Conservation (phyloP, 495 filamentous ascomycete species). For the Eremomyces bilateralis region DNA sequence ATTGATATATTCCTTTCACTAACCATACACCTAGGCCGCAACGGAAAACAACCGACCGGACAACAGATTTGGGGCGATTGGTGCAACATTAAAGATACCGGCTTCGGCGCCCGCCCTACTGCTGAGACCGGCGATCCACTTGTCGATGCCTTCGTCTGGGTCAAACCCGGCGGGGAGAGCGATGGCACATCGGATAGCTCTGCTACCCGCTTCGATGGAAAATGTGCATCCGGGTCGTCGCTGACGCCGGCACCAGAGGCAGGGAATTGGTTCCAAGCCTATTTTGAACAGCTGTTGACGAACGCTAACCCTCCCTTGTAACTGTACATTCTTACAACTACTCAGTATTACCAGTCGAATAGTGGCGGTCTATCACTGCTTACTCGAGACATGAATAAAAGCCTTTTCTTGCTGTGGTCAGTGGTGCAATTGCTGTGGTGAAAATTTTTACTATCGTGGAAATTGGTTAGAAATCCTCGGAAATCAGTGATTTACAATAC, state of each 20-base stretch:
- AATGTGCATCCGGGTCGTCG: conserved; percentile 41
- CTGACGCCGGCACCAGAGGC: conserved; percentile 55
- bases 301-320: conserved; percentile 38
- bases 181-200: conserved; percentile 48
- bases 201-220: conserved; percentile 45
- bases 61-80: conserved; percentile 59
- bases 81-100: conserved; percentile 61
- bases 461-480: no score
- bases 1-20: no score
- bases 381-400: no score
- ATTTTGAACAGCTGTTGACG: conserved; percentile 46
- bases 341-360: neutral
- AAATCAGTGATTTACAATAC: no score
- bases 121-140: conserved; percentile 36
- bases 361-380: no score
- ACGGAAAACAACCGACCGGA: conserved; percentile 39
- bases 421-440: no score
- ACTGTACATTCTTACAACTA: conserved; percentile 1
- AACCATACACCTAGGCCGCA: no score
- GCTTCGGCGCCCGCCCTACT: conserved; percentile 50
- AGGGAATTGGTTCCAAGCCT: conserved; percentile 58
- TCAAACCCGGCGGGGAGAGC: conserved; percentile 66
- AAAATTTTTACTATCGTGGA: no score
- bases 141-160: conserved; percentile 61
- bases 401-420: no score